These are phyloP conservation scores for Oryza officinalis DNA, from an alignment of 176 grass and related monocot species.

Conservation along the genomic window DNA sequence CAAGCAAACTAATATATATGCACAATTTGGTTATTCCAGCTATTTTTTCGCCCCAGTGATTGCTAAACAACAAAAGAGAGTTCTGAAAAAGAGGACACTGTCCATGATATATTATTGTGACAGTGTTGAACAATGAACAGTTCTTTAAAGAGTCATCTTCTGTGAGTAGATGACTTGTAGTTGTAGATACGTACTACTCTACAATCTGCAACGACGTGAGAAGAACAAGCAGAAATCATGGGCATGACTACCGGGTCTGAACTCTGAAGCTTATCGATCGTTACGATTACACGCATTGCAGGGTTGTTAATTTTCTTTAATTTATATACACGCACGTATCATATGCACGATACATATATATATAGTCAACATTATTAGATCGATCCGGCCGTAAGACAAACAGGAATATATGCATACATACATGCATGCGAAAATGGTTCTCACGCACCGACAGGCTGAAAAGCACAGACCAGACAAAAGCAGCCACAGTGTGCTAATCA, in stretches of 20 bases:
- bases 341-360: no score
- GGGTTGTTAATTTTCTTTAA: background rate
- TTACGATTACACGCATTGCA: background rate
- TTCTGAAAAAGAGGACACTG: background rate
- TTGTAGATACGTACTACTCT: background rate
- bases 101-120: background rate
- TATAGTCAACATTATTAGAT: background rate
- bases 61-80: background rate
- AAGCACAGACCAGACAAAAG: no score
- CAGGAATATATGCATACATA: background rate
- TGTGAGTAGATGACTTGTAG: background rate
- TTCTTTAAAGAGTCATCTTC: background rate
- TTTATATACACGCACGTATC: background rate
- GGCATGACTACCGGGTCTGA: background rate
- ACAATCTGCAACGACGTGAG: background rate
- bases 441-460: no score
- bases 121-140: background rate
- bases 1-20: background rate
- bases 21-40: background rate
- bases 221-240: background rate
- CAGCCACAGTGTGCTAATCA: no score
- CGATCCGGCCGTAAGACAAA: background rate
- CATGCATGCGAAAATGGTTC: background rate
- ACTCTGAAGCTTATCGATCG: background rate
- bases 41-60: background rate